phyloP scores from a whole-genome alignment of 768 basidiomycete genomes.

The Termitomyces sp. region DNA sequence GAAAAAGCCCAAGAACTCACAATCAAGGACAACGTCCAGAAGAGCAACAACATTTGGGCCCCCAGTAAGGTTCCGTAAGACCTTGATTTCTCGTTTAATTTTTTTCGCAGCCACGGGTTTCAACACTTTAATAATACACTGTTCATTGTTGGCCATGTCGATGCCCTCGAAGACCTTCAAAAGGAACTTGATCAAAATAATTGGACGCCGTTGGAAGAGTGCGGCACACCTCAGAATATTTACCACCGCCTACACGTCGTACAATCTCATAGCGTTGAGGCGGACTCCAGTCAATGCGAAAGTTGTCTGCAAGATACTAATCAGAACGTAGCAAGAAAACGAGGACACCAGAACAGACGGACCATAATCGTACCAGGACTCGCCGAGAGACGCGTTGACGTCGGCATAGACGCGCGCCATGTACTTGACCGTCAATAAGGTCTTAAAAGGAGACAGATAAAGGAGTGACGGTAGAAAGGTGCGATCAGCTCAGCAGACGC shows the following conservation, averaged over 20 bases:
- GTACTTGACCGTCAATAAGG: conserved; percentile 14
- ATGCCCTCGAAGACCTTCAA: conserved; percentile 57
- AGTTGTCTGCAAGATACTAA: conserved; percentile 42
- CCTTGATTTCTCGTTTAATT: conserved; percentile 76
- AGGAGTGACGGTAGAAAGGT: conserved; percentile 10
- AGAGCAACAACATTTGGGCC: conserved; percentile 69
- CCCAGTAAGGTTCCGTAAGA: conserved; percentile 65
- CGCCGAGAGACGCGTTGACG: conserved; percentile 57
- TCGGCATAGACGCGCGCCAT: conserved; percentile 56
- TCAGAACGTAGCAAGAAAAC: background rate
- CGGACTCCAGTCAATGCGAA: conserved; percentile 61
- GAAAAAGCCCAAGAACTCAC: conserved; percentile 17
- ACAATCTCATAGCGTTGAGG: conserved; percentile 69
- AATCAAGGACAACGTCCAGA: conserved; percentile 68
- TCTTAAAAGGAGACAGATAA: conserved; percentile 6
- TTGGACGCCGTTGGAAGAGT: background rate
- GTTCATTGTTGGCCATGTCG: conserved; percentile 52
- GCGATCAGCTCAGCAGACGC: conserved; percentile 19
- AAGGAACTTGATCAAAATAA: conserved; percentile 1
- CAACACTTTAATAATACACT: conserved; percentile 67
- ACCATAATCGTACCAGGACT: conserved; percentile 67
- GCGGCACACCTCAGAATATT: conserved; percentile 59
- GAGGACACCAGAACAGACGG: conserved; percentile 17
- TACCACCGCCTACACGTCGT: conserved; percentile 61
- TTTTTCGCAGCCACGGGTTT: conserved; percentile 73